These are phyloP conservation scores for Penicillium egyptiacum DNA, from an alignment of 495 filamentous ascomycete genomes.

Conservation along the genomic window DNA sequence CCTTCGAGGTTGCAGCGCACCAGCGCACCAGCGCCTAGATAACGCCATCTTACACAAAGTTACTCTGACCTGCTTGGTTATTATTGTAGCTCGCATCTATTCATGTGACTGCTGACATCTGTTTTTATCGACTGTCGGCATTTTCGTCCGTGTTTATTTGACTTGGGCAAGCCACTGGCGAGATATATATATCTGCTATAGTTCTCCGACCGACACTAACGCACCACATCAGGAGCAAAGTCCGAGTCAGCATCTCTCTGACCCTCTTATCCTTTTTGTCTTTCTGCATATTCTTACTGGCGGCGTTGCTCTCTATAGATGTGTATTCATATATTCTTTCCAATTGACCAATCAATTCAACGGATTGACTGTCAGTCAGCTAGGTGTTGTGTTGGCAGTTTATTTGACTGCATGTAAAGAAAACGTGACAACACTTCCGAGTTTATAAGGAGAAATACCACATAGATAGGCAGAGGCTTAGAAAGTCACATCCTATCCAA, in stretches of 20 bases:
- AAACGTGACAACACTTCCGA: too few relatives aligned
- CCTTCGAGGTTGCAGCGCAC: slow-evolving; percentile 5
- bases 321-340: too few relatives aligned
- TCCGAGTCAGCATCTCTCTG: neutral
- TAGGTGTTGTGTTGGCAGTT: too few relatives aligned
- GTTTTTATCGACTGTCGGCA: neutral
- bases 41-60: slow-evolving; percentile 15
- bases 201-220: neutral
- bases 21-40: slow-evolving; percentile 14
- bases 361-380: too few relatives aligned
- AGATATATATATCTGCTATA: slow-evolving; percentile 4
- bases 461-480: too few relatives aligned
- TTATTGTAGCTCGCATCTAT: neutral
- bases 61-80: neutral
- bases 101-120: neutral
- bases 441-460: too few relatives aligned
- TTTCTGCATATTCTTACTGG: neutral
- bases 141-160: slow-evolving; percentile 1
- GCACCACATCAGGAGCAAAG: neutral
- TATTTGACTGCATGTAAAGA: too few relatives aligned
- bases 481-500: neutral
- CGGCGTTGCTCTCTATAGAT: too few relatives aligned
- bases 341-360: too few relatives aligned
- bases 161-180: neutral
- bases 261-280: slow-evolving; percentile 12